Conservation (phyloP, 306 rosid genomes). For the Lathyrus tuberosus region DNA sequence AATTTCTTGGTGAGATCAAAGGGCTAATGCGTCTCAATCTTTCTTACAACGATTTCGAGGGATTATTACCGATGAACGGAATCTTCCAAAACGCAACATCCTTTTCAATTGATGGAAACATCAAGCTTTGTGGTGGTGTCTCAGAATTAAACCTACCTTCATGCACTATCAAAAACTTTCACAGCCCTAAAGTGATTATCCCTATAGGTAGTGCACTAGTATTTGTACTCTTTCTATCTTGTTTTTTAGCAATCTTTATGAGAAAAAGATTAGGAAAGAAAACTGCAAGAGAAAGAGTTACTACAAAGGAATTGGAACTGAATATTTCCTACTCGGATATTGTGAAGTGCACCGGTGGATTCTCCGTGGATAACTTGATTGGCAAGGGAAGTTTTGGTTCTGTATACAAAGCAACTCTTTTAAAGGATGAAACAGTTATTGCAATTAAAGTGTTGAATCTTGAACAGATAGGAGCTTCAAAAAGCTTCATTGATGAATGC, state of each 20-base stretch:
- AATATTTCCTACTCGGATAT: slow-evolving; percentile 43
- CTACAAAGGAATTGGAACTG: background rate
- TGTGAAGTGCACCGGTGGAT: slow-evolving; percentile 36
- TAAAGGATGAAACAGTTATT: slow-evolving; percentile 19
- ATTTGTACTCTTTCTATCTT: slow-evolving; percentile 27
- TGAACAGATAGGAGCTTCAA: slow-evolving; percentile 40
- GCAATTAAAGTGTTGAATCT: slow-evolving; percentile 47
- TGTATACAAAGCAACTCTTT: slow-evolving; percentile 46
- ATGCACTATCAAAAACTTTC: slow-evolving; percentile 28
- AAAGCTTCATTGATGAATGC: slow-evolving; percentile 40
- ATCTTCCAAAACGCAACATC: slow-evolving; percentile 40
- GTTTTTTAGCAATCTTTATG: slow-evolving; percentile 9
- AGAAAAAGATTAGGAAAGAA: slow-evolving; percentile 19
- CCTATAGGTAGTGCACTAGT: slow-evolving; percentile 28
- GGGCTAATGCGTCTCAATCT: slow-evolving; percentile 35
- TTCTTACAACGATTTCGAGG: slow-evolving; percentile 46
- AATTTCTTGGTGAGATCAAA: slow-evolving; percentile 36
- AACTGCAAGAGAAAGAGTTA: background rate
- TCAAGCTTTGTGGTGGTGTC: slow-evolving; percentile 45
- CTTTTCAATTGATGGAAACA: slow-evolving; percentile 43
- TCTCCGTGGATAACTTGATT: slow-evolving; percentile 44
- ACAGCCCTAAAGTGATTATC: slow-evolving; percentile 33
- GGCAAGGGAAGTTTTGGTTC: slow-evolving; percentile 49
- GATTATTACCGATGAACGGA: slow-evolving; percentile 44
- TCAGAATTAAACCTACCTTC: slow-evolving; percentile 38